Evolutionary conservation across 2,329 filamentous ascomycete species (phyloP), one percentile per base, ranked within the genome.

Genomic region (Diaporthe batatas): DNA sequence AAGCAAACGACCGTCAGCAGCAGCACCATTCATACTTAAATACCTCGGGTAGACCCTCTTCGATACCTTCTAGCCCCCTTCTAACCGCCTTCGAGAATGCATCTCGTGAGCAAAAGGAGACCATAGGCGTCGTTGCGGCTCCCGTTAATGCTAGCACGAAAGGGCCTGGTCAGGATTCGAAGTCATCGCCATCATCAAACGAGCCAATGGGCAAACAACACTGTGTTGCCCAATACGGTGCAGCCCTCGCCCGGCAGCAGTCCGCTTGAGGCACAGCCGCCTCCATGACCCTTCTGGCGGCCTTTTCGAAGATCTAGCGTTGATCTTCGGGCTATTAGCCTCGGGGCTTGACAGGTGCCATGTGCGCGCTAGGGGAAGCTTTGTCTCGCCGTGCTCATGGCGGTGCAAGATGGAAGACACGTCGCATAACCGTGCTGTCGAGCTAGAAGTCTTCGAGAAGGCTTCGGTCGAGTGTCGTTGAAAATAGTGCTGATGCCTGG

Each of bases 291-390:
- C 49, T 47, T 70, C 67, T 49, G 47, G 67, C 29, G 53, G 12
- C 25, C 16, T 70, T 55, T 23, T 70, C 51, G 34, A 57, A 44
- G 6, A 14, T 69, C 39, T 39, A 18, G 51, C 32, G 39, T 57
- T 34, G 25, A 58, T 18, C 18, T 42, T 25, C 44, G 21, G 18
- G 23, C 25, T 1, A 10, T 39, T 34, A 47, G 53, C 21, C 67
- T 47, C 23, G 42, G 47, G 68, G 49, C 39, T 39, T 58, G 54
- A 49, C 25, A 70, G 54, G 12, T 51, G 25, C 25, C 54, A 59
- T 25, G 25, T 36, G 54, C 44, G 21, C 44, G 34, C 62, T 51
- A 51, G 29, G 10, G 10, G 62, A 36, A 32, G 21, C 44, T 36
- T 51, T 51, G 59, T 65, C 59, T 65, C 7, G 14, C 32, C 5